Evolutionary conservation across 108 stramenopile species (phyloP).

Genomic region (Cylindrotheca closterium): DNA sequence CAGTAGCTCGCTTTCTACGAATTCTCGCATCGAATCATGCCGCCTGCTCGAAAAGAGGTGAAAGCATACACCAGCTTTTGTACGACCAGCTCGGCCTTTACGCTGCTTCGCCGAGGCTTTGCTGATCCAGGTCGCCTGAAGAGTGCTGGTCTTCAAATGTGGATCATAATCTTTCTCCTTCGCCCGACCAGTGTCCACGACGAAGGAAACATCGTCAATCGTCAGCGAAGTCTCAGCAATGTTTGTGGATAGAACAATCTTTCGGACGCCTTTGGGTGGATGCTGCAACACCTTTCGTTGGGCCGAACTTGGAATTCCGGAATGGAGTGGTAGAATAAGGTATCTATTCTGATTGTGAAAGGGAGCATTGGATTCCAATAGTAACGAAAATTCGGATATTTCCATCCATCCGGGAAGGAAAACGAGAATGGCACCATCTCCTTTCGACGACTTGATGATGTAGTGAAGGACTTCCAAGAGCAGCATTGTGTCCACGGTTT

Average conservation of each 20-base stretch:
- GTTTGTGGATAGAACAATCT: constrained; percentile 90
- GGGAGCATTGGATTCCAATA: constrained; percentile 56
- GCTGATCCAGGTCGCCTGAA: constrained; percentile 82
- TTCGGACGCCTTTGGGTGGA: constrained; percentile 58
- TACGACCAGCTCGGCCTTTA: constrained; percentile 78
- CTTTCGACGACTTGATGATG: constrained; percentile 55
- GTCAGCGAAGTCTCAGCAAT: constrained; percentile 94
- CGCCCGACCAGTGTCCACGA: constrained; percentile 62
- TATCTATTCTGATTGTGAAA: constrained; percentile 53
- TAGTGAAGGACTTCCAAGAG: constrained; percentile 54
- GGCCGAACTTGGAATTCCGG: constrained; percentile 72
- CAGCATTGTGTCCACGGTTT: constrained; percentile 59
- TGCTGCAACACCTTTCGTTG: constrained; percentile 74
- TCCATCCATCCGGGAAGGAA: constrained; percentile 94
- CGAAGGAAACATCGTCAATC: constrained; percentile 91
- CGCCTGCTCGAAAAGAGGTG: constrained; percentile 69
- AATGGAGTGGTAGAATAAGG: constrained; percentile 80
- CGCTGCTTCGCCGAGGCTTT: constrained; percentile 86
- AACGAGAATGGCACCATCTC: constrained; percentile 85
- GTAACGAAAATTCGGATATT: constrained; percentile 68
- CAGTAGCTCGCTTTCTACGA: constrained; percentile 74
- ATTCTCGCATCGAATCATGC: constrained; percentile 51
- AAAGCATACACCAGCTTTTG: constrained; percentile 78
- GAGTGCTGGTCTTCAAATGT: constrained; percentile 68
- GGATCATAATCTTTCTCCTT: constrained; percentile 95